Evolutionary conservation across 306 rosid genomes (phyloP), one percentile per base, ranked within the genome.

Genomic region (Malus orientalis): DNA sequence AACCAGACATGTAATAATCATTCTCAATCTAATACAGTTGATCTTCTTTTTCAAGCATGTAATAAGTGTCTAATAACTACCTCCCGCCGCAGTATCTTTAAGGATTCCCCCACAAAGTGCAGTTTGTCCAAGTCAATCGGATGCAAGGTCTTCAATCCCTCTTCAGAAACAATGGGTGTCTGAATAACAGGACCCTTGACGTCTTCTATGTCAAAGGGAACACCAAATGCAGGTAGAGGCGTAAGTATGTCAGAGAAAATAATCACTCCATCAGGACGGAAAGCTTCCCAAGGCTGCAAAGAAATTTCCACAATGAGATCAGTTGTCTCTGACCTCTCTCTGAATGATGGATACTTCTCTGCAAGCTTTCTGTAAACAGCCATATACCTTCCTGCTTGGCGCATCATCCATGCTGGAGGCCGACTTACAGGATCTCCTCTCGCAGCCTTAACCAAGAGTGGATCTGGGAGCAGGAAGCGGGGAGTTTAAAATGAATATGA

Each of bases 361-460:
- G 99, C 97, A 82, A 95, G 96, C 93, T 90, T 95, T 88, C 85
- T 89, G 86, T 95, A 95, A 88, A 85, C 74, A 81, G 97, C 97
- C 99, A 95, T 92, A 85, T 92, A 95, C 86, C 99, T 90, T 86
- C 99, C 99, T 23, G 99, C 99, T 84, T 95, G 99, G 42, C 97
- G 95, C 99, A 95, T 95, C 97, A 95, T 95, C 99, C 99, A 95
- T 51, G 97, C 97, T 19, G 99, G 99, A 79, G 99, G 97, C 57
- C 99, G 96, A 75, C 84, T 80, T 78, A 95, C 93, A 45, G 87
- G 85, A 25, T 95, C 96, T 76, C 99, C 99, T 80, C 96, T 87
- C 1, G 97, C 98, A 79, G 98, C 98, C 84, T 90, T 92, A 59
- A 95, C 97, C 89, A 95, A 86, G 23, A 95, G 93, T 6, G 97